Base-by-base conservation (phyloP, 1,284 basidiomycete genomes). In the Boletus semigastroideus region DNA sequence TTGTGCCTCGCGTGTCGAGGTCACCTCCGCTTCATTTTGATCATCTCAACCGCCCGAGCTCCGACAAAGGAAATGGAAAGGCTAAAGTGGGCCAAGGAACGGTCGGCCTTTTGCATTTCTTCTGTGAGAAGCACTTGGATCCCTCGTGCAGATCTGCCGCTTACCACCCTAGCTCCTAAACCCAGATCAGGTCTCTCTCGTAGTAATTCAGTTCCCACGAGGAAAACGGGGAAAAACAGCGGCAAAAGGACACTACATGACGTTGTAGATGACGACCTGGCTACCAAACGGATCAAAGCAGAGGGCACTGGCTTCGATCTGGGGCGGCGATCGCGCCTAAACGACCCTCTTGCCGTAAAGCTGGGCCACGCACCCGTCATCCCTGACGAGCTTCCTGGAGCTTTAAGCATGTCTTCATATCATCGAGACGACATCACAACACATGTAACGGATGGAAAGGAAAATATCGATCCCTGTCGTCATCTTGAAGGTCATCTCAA, bases 201-300 rank as follows among this genome's bases (percentile, higher is more conserved):
- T 22, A 63, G 57, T 13, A 68, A 64, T 56, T 64, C 68, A 10
- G 57, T 52, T 19, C 69, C 66, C 52, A 63, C 57, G 52, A 61
- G 49, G 52, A 74, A 68, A 28, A 55, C 56, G 31, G 86, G 87
- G 22, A 80, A 77, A 55, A 75, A 77, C 9, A 90, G 86, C 60
- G 88, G 88, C 14, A 90, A 90, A 66, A 75, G 87, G 51, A 87
- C 84, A 2, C 72, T 91, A 31, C 75, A 77, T 33, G 85, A 85
- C 53, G 78, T 84, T 46, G 79, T 87, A 76, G 85, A 87, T 53
- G 74, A 78, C 28, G 87, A 87, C 57, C 61, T 81, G 6, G 73
- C 71, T 36, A 69, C 68, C 37, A 84, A 83, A 45, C 64, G 71
- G 77, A 78, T 64, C 77, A 77, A 64, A 74, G 71, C 60, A 61